Percentiles rank a stretch among this genome's conserved stretches.
phyloP scores from a whole-genome alignment of 2,329 filamentous ascomycete species.

The Parastagonospora avenae region DNA sequence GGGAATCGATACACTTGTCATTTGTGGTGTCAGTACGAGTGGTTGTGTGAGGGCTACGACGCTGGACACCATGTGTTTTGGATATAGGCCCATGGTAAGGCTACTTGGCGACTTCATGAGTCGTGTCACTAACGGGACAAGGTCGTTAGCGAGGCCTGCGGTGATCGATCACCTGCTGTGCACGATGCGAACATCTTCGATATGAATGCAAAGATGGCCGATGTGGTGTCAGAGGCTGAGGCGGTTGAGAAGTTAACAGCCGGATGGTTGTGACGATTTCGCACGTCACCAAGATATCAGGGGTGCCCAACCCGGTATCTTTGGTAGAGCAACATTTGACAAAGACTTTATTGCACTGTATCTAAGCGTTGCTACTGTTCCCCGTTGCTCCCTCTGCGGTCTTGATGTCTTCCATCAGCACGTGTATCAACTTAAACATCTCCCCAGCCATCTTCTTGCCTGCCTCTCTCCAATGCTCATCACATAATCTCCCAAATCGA shows the following conservation, averaged over 20 bases:
- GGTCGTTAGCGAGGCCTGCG: slow-evolving; percentile 54
- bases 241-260: slow-evolving; percentile 46
- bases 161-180: slow-evolving; percentile 52
- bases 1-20: slow-evolving; percentile 52
- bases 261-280: slow-evolving; percentile 38
- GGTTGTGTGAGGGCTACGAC: slow-evolving; percentile 55
- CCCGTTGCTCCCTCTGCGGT: background rate
- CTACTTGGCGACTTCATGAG: slow-evolving; percentile 10
- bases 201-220: slow-evolving; percentile 54
- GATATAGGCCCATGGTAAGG: slow-evolving; percentile 53
- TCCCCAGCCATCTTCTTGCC: slow-evolving; percentile 41
- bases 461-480: slow-evolving; percentile 35
- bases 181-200: slow-evolving; percentile 55
- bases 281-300: background rate
- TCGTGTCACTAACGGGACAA: slow-evolving; percentile 9
- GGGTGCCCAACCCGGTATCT: too few species aligned
- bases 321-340: too few species aligned
- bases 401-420: slow-evolving; percentile 33
- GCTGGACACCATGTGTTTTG: slow-evolving; percentile 53
- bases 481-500: slow-evolving; percentile 42
- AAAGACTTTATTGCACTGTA: background rate
- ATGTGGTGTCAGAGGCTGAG: slow-evolving; percentile 52
- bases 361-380: background rate
- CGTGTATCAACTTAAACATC: slow-evolving; percentile 45
- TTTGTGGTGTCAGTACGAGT: slow-evolving; percentile 56